These are phyloP conservation scores for Microthlaspi erraticum DNA, from an alignment of 345 rosid genomes.

Conservation along the genomic window DNA sequence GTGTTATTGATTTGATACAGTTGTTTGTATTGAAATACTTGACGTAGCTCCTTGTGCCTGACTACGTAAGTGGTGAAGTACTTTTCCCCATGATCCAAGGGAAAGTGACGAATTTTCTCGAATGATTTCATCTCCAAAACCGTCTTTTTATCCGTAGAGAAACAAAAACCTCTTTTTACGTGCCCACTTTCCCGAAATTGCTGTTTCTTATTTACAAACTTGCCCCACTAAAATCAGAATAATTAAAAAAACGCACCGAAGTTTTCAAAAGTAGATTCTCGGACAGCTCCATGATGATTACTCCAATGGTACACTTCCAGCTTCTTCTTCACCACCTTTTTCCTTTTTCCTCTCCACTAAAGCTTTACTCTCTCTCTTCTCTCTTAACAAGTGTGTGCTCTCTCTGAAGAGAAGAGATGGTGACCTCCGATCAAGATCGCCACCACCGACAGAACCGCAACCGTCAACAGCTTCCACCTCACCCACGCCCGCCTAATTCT, in stretches of 20 bases:
- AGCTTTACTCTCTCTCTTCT: constrained; percentile 31
- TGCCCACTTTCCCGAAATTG: constrained; percentile 1
- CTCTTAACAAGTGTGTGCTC: neutral
- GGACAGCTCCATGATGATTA: neutral
- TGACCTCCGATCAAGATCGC: constrained; percentile 40
- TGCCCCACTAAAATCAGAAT: neutral
- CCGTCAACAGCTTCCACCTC: constrained; percentile 31
- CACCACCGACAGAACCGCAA: constrained; percentile 47
- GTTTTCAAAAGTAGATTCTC: constrained; percentile 8
- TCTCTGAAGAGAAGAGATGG: constrained; percentile 16
- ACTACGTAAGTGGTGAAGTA: neutral
- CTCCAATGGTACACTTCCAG: constrained; percentile 26
- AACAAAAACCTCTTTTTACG: constrained; percentile 40
- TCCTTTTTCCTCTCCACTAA: constrained; percentile 1
- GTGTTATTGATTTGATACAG: too few species aligned
- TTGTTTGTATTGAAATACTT: constrained; percentile 7
- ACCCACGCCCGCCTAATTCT: constrained; percentile 16
- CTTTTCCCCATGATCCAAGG: neutral
- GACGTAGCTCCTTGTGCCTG: neutral
- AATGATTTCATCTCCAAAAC: neutral
- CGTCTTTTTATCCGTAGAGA: neutral
- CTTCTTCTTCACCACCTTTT: constrained; percentile 35
- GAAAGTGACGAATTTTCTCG: constrained; percentile 18
- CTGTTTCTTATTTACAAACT: constrained; percentile 2
- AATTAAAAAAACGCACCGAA: neutral